phyloP scores from a whole-genome alignment of 2,329 filamentous ascomycete species.

The Neofusicoccum kwambonambiense region DNA sequence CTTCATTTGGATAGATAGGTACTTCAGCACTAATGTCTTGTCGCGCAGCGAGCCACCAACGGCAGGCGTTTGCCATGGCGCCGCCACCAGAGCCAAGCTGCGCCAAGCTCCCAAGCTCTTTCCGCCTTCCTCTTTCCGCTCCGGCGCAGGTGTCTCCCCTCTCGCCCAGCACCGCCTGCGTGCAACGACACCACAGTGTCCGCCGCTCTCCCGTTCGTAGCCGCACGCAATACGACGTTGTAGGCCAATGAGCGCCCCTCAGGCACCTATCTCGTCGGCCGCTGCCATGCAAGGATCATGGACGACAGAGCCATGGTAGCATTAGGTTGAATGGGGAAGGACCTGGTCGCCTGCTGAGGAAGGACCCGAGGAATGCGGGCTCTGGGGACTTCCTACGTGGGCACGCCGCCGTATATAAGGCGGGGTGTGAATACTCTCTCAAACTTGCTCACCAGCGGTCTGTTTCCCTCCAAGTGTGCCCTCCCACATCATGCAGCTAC shows the following conservation, averaged over 20 bases:
- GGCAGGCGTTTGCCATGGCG: not conserved
- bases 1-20: not conserved
- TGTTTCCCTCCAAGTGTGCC: not conserved
- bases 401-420: slow-evolving; percentile 4
- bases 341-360: not conserved
- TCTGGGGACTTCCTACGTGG: not conserved
- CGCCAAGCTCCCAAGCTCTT: slow-evolving; percentile 7
- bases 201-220: slow-evolving; percentile 5
- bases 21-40: not conserved
- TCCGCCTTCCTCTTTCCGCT: slow-evolving; percentile 17
- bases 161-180: not conserved
- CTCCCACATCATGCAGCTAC: slow-evolving; percentile 11
- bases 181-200: not conserved
- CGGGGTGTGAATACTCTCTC: not conserved
- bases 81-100: slow-evolving; percentile 12
- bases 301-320: not conserved
- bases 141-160: not conserved
- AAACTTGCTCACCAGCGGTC: not conserved
- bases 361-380: not conserved
- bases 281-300: not conserved
- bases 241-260: not conserved
- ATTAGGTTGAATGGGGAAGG: slow-evolving; percentile 7
- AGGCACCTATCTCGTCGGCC: not conserved
- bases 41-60: slow-evolving; percentile 4
- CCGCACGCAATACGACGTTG: slow-evolving; percentile 1